Percentiles rank a stretch among this genome's conserved stretches.
Conservation (phyloP, 139 green algal species). For the Coelastrella sp. region DNA sequence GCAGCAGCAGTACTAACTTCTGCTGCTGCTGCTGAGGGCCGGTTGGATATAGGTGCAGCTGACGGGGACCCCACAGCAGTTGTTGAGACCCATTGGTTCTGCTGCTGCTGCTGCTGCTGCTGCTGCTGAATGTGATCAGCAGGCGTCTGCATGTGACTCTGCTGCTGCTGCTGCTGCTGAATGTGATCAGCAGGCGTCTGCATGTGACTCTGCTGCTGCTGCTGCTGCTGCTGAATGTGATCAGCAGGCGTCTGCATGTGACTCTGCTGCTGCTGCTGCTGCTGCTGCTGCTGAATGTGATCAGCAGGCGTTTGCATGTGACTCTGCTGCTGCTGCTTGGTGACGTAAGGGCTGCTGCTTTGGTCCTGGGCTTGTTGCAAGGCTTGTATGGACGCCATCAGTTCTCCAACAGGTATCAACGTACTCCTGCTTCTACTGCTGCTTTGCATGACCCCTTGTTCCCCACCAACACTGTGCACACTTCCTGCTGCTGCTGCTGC, state of each 20-base stretch:
- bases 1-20: too few relatives aligned
- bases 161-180: too few relatives aligned
- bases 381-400: conserved; percentile 5
- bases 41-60: neutral
- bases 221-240: neutral
- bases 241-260: neutral
- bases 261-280: neutral
- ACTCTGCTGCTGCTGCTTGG: neutral
- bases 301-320: neutral
- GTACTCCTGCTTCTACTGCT: neutral
- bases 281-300: neutral
- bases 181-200: neutral
- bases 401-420: conserved; percentile 12
- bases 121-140: too few relatives aligned
- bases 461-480: neutral
- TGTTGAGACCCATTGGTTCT: neutral
- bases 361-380: conserved; percentile 1
- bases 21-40: too few relatives aligned
- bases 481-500: conserved; percentile 23
- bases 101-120: neutral
- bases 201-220: neutral
- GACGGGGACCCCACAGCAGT: neutral
- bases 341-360: neutral
- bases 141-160: too few relatives aligned
- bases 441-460: too few relatives aligned